Evolutionary conservation across 805 yeast genomes (phyloP).

Genomic region (Saturnispora gosingensis): DNA sequence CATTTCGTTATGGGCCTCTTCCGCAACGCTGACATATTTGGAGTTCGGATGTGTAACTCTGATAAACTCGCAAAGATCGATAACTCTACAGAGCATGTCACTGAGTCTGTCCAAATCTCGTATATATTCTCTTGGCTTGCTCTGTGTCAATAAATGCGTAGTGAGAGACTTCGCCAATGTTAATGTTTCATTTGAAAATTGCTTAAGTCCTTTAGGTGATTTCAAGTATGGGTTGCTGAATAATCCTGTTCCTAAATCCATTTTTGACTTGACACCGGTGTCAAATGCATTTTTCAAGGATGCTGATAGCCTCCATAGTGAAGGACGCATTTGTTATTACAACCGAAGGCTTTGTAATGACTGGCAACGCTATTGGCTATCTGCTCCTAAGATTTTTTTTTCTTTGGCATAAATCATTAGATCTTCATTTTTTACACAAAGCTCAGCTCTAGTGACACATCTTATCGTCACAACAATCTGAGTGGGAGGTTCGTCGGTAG

Average conservation of each 20-base stretch:
- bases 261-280: conserved; percentile 6
- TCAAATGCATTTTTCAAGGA: conserved; percentile 3
- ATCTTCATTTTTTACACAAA: not conserved
- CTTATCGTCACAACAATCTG: not conserved
- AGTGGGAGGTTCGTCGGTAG: not conserved
- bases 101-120: conserved; percentile 71
- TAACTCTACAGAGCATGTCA: conserved; percentile 83
- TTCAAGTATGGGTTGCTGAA: conserved; percentile 65
- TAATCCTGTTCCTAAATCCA: conserved; percentile 41
- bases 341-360: not conserved
- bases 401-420: not conserved
- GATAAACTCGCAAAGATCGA: conserved; percentile 88
- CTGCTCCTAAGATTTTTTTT: not conserved
- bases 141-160: conserved; percentile 40
- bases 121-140: conserved; percentile 39
- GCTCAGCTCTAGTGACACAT: not conserved
- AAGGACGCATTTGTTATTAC: not conserved
- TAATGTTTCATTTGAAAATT: conserved; percentile 61
- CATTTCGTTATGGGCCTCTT: conserved; percentile 76
- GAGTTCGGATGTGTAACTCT: conserved; percentile 78
- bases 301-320: conserved; percentile 1
- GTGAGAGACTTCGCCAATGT: conserved; percentile 55
- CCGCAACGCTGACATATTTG: conserved; percentile 69
- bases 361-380: not conserved
- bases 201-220: conserved; percentile 59